Base-by-base conservation (phyloP, 2,329 filamentous ascomycete genomes). In the Ceratocystis cubensis region DNA sequence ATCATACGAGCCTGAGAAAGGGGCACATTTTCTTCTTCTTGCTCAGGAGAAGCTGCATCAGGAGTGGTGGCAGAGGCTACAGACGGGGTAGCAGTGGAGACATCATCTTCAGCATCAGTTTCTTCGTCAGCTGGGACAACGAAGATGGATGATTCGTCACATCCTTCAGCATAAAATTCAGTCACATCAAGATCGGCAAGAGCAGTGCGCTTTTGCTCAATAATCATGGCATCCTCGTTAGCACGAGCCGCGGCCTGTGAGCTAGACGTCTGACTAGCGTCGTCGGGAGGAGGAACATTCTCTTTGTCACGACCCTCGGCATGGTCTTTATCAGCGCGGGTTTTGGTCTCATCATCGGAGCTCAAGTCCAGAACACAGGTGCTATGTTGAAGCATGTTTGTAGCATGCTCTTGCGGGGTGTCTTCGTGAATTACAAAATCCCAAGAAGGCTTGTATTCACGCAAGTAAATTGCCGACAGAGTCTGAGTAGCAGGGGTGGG, bases 401-500 rank as follows among this genome's bases (percentile, higher is more conserved):
- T 90, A 76, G 94, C 89, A 73, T 96, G 88, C 73, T 96, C 89
- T 74, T 96, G 89, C 6, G 88, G 84, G 0, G 89, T 91, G 75
- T 99, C 93, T 74, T 96, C 90, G 74, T 96, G 87, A 72, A 99
- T 97, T 68, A 93, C 88, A 73, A 99, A 97, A 78, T 88, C 88
- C 92, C 91, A 96, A 67, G 81, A 81, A 44, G 84, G 81, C 73
- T 88, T 83, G 71, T 81, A 75, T 65, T 82, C 79, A 25, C 79
- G 73, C 25, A 53, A 37, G 28, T 59, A 59, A 37, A 59, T 59
- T 17, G 67, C 63, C 33, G 68, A 70, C 48, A 70, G 69, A 41
- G 68, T 71, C 61, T 70, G 66, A 57, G 69, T 50, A 17, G 70
- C 28, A 30, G 70, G 67, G 53, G 72, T 64, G 48, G 71, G 66